Percentiles rank a stretch among this genome's conserved stretches.
Evolutionary conservation across 2,329 filamentous ascomycete genomes (phyloP).

Genomic region (Microdochium bolleyi): DNA sequence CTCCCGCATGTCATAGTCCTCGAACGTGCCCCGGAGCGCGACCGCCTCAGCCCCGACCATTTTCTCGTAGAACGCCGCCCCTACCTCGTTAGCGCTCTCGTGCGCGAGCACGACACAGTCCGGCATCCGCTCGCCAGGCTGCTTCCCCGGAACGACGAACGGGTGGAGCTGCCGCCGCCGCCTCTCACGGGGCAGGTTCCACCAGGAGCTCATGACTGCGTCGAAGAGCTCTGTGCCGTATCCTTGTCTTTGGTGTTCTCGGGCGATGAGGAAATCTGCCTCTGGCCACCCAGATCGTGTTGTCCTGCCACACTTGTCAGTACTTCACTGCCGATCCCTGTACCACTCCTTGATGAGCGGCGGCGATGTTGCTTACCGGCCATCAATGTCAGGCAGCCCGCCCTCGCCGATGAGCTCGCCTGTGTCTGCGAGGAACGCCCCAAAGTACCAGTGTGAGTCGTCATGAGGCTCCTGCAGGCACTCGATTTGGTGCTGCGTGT

Average conservation of each 20-base stretch:
- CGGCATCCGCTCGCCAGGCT: conserved; percentile 2
- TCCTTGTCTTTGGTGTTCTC: conserved; percentile 3
- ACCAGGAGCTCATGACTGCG: conserved; percentile 5
- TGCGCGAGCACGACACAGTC: conserved; percentile 4
- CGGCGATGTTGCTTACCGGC: not conserved
- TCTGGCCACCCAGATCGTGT: conserved; percentile 5
- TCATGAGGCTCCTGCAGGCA: conserved; percentile 5
- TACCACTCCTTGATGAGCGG: not conserved
- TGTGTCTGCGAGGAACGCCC: conserved; percentile 13
- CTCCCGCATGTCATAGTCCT: conserved; percentile 3
- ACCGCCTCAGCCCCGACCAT: not conserved
- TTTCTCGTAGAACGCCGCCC: conserved; percentile 2
- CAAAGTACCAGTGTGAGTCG: conserved; percentile 11
- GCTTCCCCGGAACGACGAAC: not conserved
- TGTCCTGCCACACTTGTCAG: not conserved
- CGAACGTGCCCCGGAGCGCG: conserved; percentile 1
- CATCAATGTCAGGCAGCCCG: conserved; percentile 8
- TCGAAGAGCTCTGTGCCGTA: conserved; percentile 6
- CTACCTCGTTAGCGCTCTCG: conserved; percentile 3
- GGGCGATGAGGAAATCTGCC: conserved; percentile 4
- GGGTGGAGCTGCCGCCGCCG: conserved; percentile 5
- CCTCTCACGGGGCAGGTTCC: conserved; percentile 5
- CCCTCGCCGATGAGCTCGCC: conserved; percentile 20
- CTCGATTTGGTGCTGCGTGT: conserved; percentile 1
- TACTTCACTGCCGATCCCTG: too few relatives aligned